Evolutionary conservation across 768 basidiomycete genomes (phyloP).

Genomic region (Ramaria rubella): DNA sequence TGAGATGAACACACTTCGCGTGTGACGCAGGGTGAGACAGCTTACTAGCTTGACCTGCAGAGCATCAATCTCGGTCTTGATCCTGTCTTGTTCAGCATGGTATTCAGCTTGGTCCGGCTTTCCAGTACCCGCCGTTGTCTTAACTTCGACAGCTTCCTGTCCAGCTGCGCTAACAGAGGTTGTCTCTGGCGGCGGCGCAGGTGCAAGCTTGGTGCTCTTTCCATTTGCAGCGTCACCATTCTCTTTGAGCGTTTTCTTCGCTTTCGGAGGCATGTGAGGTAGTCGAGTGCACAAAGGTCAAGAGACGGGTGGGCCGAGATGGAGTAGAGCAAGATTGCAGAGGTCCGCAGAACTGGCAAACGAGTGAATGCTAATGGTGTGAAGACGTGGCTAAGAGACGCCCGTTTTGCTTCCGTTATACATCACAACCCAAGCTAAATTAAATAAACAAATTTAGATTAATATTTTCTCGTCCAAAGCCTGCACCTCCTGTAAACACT

Average conservation of each 20-base stretch:
- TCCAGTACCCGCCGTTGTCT: constrained; percentile 32
- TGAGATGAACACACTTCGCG: constrained; percentile 5
- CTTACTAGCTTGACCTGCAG: constrained; percentile 76
- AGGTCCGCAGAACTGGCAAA: not conserved
- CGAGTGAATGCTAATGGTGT: not conserved
- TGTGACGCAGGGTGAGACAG: constrained; percentile 17
- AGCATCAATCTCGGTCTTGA: constrained; percentile 79
- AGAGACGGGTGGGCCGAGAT: not conserved
- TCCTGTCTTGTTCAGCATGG: constrained; percentile 76
- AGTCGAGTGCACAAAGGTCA: not conserved
- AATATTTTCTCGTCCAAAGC: constrained; percentile 66
- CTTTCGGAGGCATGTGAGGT: constrained; percentile 22
- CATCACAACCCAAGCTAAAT: not conserved
- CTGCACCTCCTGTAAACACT: constrained; percentile 80
- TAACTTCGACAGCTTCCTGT: constrained; percentile 13
- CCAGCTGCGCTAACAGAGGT: constrained; percentile 24
- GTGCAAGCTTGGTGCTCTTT: constrained; percentile 26
- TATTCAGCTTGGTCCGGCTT: constrained; percentile 83
- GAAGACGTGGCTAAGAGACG: not conserved
- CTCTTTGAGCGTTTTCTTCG: constrained; percentile 12
- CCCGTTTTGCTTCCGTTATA: not conserved
- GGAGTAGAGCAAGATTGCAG: not conserved
- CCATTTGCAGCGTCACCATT: constrained; percentile 9
- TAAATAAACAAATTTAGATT: constrained; percentile 37
- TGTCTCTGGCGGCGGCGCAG: constrained; percentile 29